Evolutionary conservation across 2,329 filamentous ascomycete species (phyloP), one percentile per base, ranked within the genome.

Genomic region (Colletotrichum camelliae): DNA sequence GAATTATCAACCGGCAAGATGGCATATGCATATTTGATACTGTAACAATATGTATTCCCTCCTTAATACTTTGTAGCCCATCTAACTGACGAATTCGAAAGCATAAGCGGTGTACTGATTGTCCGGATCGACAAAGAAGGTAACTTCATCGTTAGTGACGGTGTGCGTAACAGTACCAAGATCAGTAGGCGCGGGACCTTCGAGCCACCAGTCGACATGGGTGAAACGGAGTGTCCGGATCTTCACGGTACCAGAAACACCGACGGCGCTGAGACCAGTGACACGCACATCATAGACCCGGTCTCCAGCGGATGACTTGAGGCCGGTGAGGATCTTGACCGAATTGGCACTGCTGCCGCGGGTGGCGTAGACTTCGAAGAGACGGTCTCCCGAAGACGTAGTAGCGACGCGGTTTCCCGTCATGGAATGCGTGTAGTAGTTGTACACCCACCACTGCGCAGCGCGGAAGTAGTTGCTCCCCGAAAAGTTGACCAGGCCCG

Each of bases 21-120:
- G 10, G 5, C 9, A 10, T 21, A 7, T 48, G 18, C 18, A n/a
- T 48, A 21, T 7, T 21, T 12, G n/a, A 13, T 21, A 52, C 5
- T 52, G 0, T 1, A 1, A 21, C n/a, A 21, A 52, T 21, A 52
- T 13, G 4, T 7, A 4, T 1, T 21, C 43, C 1, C 6, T 24
- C 5, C 10, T 4, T 7, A 52, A 1, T 13, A 10, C 10, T 21
- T 0, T 7, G 43, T 1, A 21, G 43, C 2, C 12, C 43, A 10
- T 13, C 43, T 52, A 52, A 52, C 43, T 52, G 43, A 52, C n/a
- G 0, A 52, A 52, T 52, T 52, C 43, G 6, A 52, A 52, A 52
- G 43, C 43, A 52, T 52, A 52, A 52, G 43, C 43, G n/a, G 43
- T 52, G 43, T 52, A 52, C 43, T 21, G 43, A 24, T 52, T 52